Conservation (phyloP, 2,329 filamentous ascomycete species). For the Colletotrichum phormii region DNA sequence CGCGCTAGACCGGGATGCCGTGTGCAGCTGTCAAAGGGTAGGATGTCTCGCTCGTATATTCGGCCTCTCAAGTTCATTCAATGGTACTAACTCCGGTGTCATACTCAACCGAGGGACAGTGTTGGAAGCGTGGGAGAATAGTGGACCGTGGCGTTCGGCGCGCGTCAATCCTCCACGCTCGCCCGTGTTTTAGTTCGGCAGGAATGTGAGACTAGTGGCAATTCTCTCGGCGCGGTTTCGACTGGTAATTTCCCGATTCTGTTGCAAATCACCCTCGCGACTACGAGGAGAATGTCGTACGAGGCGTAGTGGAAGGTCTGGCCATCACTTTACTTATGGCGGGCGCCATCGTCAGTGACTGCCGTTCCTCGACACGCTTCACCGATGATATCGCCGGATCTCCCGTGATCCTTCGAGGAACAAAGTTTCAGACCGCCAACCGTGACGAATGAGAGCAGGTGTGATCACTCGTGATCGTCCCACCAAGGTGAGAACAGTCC, state of each 20-base stretch:
- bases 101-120: background rate
- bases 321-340: background rate
- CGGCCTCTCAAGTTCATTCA: background rate
- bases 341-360: constrained; percentile 17
- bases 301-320: background rate
- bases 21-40: constrained; percentile 18
- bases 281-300: background rate
- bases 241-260: constrained; percentile 7
- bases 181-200: constrained; percentile 1
- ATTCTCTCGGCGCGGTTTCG: background rate
- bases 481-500: constrained; percentile 18
- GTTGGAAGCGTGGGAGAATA: background rate
- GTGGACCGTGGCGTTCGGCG: constrained; percentile 13
- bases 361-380: constrained; percentile 6
- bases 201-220: constrained; percentile 18
- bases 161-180: constrained; percentile 7
- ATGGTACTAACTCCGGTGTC: background rate
- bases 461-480: constrained; percentile 8
- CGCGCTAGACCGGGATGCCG: constrained; percentile 10
- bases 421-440: constrained; percentile 20
- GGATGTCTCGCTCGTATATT: constrained; percentile 10
- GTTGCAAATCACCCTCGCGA: constrained; percentile 2
- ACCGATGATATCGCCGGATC: background rate
- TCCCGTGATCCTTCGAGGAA: background rate
- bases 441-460: constrained; percentile 9